Percentiles rank a stretch among this genome's conserved stretches.
Evolutionary conservation across 2,329 filamentous ascomycete species (phyloP).

Genomic region (Elsinoe australis): DNA sequence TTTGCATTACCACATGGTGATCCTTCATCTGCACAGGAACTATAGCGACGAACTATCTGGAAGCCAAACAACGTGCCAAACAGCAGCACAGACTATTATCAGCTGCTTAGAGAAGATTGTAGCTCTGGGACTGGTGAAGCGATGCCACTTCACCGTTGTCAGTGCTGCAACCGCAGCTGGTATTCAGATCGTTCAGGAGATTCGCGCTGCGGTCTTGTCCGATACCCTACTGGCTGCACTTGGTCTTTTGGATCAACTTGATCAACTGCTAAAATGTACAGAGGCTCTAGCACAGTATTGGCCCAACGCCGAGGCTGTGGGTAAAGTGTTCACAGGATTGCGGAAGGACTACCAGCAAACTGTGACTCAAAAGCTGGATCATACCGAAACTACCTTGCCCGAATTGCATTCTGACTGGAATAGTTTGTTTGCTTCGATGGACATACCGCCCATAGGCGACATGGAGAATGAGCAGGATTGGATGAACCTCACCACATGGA

Average conservation of each 20-base stretch:
- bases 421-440: slow-evolving; percentile 1
- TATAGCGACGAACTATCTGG: neutral
- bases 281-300: neutral
- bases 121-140: neutral
- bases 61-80: neutral
- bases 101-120: neutral
- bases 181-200: slow-evolving; percentile 10
- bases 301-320: slow-evolving; percentile 5
- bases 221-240: slow-evolving; percentile 3
- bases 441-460: neutral
- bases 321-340: slow-evolving; percentile 6
- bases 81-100: slow-evolving; percentile 6
- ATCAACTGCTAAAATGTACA: neutral
- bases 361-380: neutral
- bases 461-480: slow-evolving; percentile 2
- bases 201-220: neutral
- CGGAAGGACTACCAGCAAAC: slow-evolving; percentile 6
- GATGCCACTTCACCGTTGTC: slow-evolving; percentile 10
- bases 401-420: slow-evolving; percentile 4
- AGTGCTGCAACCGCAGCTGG: slow-evolving; percentile 10
- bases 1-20: slow-evolving; percentile 10
- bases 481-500: slow-evolving; percentile 2
- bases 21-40: slow-evolving; percentile 8
- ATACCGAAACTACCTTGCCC: neutral
- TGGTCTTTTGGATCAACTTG: slow-evolving; percentile 1